phyloP scores from a whole-genome alignment of 805 yeast genomes.

The Kluyveromyces aestuarii region DNA sequence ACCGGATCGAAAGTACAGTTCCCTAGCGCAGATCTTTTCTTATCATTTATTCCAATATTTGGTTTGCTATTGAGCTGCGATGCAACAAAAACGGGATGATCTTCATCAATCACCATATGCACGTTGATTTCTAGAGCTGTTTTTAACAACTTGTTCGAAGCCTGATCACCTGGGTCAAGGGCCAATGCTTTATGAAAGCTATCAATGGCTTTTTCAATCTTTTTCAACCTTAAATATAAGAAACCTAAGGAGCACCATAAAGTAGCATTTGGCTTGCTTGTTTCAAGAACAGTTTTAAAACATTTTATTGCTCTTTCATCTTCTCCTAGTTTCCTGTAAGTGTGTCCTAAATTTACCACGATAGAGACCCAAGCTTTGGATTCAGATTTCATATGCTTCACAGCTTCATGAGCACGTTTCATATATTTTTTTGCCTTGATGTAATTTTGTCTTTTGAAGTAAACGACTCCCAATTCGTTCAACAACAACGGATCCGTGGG shows the following conservation, averaged over 20 bases:
- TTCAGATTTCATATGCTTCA: slow-evolving; percentile 62
- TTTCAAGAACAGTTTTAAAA: slow-evolving; percentile 65
- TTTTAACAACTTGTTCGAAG: slow-evolving; percentile 70
- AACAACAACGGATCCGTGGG: slow-evolving; percentile 78
- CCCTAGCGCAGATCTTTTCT: background rate
- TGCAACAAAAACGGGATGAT: slow-evolving; percentile 23
- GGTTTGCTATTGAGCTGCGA: slow-evolving; percentile 10
- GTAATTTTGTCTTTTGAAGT: slow-evolving; percentile 65
- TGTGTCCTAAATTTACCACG: slow-evolving; percentile 82
- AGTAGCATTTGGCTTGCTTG: slow-evolving; percentile 64
- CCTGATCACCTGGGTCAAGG: slow-evolving; percentile 68
- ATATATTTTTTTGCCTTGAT: slow-evolving; percentile 62
- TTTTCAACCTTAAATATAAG: slow-evolving; percentile 62
- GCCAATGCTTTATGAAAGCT: slow-evolving; percentile 75
- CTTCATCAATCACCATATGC: slow-evolving; percentile 18
- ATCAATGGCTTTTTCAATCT: slow-evolving; percentile 59
- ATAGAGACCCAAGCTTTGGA: slow-evolving; percentile 79
- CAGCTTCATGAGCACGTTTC: slow-evolving; percentile 60
- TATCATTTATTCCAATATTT: slow-evolving; percentile 2
- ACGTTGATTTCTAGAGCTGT: slow-evolving; percentile 65
- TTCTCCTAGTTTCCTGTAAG: slow-evolving; percentile 58
- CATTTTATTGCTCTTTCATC: slow-evolving; percentile 61
- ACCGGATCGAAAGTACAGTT: slow-evolving; percentile 3
- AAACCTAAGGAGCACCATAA: slow-evolving; percentile 73
- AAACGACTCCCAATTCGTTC: slow-evolving; percentile 90